A percentile compares a stretch with the other conserved stretches of the same genome.
Evolutionary conservation across 2,329 filamentous ascomycete genomes (phyloP).

Genomic region (Lecanicillium sp.): DNA sequence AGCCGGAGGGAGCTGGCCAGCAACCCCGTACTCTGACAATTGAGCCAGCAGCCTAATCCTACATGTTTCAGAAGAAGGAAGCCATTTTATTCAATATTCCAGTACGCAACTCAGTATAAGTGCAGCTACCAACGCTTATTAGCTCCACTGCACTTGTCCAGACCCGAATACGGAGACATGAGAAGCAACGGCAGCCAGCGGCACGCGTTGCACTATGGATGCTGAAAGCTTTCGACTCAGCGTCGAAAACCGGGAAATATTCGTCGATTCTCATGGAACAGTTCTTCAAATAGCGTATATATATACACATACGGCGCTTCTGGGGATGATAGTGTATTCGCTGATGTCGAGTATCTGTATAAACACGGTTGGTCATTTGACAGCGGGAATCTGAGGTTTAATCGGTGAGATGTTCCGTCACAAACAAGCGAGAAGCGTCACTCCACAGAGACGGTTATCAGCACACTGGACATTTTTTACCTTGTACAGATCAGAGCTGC

Average conservation of each 20-base stretch:
- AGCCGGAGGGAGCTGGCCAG: too few relatives aligned
- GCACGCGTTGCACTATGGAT: background rate
- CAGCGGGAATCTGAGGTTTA: conserved; percentile 3
- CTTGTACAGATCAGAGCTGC: conserved; percentile 9
- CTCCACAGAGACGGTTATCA: conserved; percentile 1
- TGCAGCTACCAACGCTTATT: too few relatives aligned
- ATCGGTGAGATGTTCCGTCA: conserved; percentile 1
- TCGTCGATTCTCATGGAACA: background rate
- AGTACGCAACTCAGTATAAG: too few relatives aligned
- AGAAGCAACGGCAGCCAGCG: too few relatives aligned
- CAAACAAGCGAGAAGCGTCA: background rate
- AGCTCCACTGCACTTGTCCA: too few relatives aligned
- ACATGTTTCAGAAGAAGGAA: too few relatives aligned
- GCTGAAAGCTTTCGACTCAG: background rate
- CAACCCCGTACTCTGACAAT: too few relatives aligned
- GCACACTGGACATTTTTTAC: conserved; percentile 15
- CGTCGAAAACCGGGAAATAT: background rate
- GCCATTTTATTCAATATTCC: too few relatives aligned
- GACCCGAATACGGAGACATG: too few relatives aligned
- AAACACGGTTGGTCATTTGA: conserved; percentile 8
- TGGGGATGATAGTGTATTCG: conserved; percentile 2
- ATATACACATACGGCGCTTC: background rate
- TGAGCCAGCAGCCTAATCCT: too few relatives aligned
- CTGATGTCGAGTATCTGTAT: conserved; percentile 13
- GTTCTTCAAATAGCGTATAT: background rate